Evolutionary conservation across 345 rosid species (phyloP).

Genomic region (Adansonia digitata): DNA sequence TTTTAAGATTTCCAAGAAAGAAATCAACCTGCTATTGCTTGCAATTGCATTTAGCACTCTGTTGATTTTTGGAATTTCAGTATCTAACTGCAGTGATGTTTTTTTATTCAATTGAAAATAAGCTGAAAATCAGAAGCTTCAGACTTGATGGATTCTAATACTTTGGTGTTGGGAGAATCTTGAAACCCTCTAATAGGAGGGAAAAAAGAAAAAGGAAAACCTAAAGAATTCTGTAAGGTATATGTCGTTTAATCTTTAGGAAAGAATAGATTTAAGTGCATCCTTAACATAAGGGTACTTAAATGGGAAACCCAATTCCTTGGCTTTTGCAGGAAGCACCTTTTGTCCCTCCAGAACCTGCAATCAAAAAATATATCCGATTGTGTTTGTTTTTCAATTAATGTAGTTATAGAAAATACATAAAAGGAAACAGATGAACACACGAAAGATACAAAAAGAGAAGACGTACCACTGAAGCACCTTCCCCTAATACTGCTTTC

Average conservation of each 20-base stretch:
- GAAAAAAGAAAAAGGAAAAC: neutral
- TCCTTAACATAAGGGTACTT: conserved; percentile 52
- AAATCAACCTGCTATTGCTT: neutral
- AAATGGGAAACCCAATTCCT: conserved; percentile 66
- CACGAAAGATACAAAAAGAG: neutral
- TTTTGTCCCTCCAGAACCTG: conserved; percentile 83
- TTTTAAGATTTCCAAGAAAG: no score
- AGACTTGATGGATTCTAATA: no score
- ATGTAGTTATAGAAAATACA: neutral
- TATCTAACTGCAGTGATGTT: no score
- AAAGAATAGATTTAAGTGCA: conserved; percentile 52
- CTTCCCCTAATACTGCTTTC: conserved; percentile 86
- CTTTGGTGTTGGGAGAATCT: neutral
- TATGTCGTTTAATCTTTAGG: neutral
- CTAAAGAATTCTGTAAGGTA: neutral
- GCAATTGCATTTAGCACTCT: neutral
- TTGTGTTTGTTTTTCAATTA: neutral
- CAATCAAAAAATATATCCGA: neutral
- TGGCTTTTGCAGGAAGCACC: conserved; percentile 74
- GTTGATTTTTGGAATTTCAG: neutral
- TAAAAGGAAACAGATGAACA: neutral
- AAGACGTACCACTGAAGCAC: conserved; percentile 67
- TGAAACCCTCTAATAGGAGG: neutral
- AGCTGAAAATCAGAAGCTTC: neutral
- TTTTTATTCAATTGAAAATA: no score